Conservation (phyloP, 1,139 yeast genomes). For the Candida mesenterica region DNA sequence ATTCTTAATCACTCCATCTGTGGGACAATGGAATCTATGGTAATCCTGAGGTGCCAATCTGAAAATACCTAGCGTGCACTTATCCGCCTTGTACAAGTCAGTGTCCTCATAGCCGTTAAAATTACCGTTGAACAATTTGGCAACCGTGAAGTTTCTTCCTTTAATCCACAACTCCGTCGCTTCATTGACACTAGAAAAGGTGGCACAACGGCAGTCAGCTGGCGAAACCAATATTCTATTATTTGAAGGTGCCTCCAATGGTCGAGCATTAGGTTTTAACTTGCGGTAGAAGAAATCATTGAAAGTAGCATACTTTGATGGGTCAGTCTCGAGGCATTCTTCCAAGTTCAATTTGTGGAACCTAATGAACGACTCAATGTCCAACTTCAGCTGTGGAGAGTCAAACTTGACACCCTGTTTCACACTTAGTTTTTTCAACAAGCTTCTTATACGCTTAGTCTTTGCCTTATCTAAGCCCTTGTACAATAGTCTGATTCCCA, state of each 20-base stretch:
- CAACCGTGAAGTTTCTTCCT: conserved; percentile 72
- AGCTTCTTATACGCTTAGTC: conserved; percentile 51
- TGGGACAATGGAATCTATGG: conserved; percentile 90
- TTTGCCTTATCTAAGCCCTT: conserved; percentile 65
- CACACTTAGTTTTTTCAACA: conserved; percentile 64
- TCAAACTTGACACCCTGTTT: conserved; percentile 89
- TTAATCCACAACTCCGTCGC: conserved; percentile 90
- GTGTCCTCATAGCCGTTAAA: conserved; percentile 48
- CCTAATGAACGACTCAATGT: conserved; percentile 73
- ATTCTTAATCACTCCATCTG: conserved; percentile 66
- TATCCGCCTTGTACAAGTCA: conserved; percentile 33
- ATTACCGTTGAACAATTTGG: conserved; percentile 60
- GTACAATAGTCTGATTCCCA: conserved; percentile 83
- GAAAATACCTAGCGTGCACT: conserved; percentile 73
- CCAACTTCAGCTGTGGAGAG: conserved; percentile 57
- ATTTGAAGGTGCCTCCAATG: conserved; percentile 56
- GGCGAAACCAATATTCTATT: conserved; percentile 64
- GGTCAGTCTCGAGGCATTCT: conserved; percentile 58
- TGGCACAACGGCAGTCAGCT: conserved; percentile 86
- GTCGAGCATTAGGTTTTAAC: conserved; percentile 69
- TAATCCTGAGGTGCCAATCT: conserved; percentile 96
- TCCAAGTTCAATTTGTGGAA: conserved; percentile 75
- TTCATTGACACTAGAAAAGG: conserved; percentile 55
- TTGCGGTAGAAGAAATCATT: conserved; percentile 87
- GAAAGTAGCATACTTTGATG: conserved; percentile 60